These are phyloP conservation scores for Cinnamomum chago DNA, from an alignment of 164 flowering plant species.

Conservation along the genomic window DNA sequence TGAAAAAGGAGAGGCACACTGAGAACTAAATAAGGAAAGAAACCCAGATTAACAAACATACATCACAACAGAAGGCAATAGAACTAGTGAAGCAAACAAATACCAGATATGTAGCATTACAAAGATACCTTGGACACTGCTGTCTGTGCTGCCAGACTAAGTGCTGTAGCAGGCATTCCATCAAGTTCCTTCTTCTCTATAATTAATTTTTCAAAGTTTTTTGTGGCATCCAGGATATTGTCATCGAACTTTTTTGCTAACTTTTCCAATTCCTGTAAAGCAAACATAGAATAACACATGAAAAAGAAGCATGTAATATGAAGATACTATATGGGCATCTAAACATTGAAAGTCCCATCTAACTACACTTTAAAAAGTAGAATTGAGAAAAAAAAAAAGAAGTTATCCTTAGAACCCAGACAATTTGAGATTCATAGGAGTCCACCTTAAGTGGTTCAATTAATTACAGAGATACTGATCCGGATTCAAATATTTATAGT, in stretches of 20 bases:
- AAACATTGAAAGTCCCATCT: no score
- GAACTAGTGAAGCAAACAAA: background rate
- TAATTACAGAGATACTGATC: background rate
- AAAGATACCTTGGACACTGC: conserved; percentile 78
- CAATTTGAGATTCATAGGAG: background rate
- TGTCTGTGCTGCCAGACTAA: conserved; percentile 85
- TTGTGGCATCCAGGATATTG: conserved; percentile 93
- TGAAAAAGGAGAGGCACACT: background rate
- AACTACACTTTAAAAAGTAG: no score
- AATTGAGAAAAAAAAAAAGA: background rate
- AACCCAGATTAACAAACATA: background rate
- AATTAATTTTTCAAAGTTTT: conserved; percentile 82
- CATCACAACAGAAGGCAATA: background rate
- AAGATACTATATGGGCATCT: no score
- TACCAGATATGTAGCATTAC: conserved; percentile 1
- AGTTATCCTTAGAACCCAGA: background rate
- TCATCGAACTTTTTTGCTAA: conserved; percentile 77
- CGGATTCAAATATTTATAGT: background rate
- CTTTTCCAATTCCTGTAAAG: conserved; percentile 72
- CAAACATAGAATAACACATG: background rate
- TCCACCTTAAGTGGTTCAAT: background rate
- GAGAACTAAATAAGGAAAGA: background rate
- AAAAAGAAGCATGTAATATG: no score
- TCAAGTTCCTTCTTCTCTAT: conserved; percentile 85
- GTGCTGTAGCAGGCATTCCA: conserved; percentile 87